phyloP scores from a whole-genome alignment of 2,329 filamentous ascomycete species.

The Epichloe coenophiala region DNA sequence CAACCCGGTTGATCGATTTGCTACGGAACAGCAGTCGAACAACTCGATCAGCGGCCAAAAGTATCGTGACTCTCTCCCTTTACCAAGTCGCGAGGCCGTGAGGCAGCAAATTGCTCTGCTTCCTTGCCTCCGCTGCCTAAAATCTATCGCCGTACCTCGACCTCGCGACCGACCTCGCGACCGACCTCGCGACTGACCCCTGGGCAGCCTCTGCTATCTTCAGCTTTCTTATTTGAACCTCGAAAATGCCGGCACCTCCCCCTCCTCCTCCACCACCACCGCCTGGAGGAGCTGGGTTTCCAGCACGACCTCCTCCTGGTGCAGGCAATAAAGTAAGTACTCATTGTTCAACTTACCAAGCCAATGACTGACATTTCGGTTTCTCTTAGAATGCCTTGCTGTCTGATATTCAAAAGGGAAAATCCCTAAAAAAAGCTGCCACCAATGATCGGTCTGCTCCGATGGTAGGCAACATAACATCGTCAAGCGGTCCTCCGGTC shows the following conservation, averaged over 20 bases:
- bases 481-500: conserved; percentile 42
- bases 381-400: conserved; percentile 63
- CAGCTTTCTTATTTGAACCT: background rate
- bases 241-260: conserved; percentile 39
- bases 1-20: background rate
- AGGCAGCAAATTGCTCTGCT: background rate
- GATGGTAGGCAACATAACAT: conserved; percentile 29
- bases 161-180: too few species aligned
- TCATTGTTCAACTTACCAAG: background rate
- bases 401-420: conserved; percentile 75
- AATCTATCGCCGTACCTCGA: background rate
- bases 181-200: background rate
- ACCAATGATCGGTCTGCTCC: conserved; percentile 91
- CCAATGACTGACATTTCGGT: conserved; percentile 4
- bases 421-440: conserved; percentile 66
- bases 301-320: conserved; percentile 38
- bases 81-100: background rate
- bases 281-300: conserved; percentile 35
- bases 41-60: background rate
- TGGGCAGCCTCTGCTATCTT: background rate
- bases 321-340: conserved; percentile 50
- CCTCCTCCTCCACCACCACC: conserved; percentile 54
- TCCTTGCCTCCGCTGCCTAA: background rate
- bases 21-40: background rate
- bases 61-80: background rate